Percentiles rank a stretch among this genome's conserved stretches.
Conservation (phyloP, 1,284 basidiomycete species). For the Malassezia brasiliensis region DNA sequence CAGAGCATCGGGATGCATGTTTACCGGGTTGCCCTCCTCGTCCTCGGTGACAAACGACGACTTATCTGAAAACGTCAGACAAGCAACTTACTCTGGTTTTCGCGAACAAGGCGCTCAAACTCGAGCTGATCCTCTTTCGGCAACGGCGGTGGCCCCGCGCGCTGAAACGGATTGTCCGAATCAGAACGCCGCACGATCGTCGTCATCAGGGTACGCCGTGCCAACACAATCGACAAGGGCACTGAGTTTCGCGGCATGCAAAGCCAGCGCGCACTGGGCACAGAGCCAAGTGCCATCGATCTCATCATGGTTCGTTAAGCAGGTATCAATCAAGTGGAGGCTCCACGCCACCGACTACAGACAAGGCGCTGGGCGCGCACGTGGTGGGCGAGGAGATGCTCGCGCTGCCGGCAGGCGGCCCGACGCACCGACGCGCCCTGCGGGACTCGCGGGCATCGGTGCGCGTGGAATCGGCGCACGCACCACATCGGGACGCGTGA, state of each 20-base stretch:
- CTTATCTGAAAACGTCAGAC: conserved; percentile 6
- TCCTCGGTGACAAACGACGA: conserved; percentile 15
- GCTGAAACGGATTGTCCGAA: conserved; percentile 29
- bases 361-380: not conserved
- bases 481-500: not conserved
- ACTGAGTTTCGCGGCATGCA: no score
- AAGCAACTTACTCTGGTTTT: conserved; percentile 35
- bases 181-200: not conserved
- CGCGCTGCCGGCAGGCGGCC: not conserved
- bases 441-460: not conserved
- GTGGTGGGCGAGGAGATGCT: not conserved
- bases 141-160: conserved; percentile 47
- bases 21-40: conserved; percentile 6
- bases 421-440: not conserved
- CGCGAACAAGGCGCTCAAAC: conserved; percentile 48
- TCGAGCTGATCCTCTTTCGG: conserved; percentile 49
- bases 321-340: not conserved
- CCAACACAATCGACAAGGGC: no score
- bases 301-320: no score
- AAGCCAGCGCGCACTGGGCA: no score
- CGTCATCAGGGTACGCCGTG: no score
- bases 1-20: conserved; percentile 49
- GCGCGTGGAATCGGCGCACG: not conserved
- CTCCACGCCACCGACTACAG: not conserved
- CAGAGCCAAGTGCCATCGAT: no score